Base-by-base conservation (phyloP, 2,329 filamentous ascomycete genomes). In the Colletotrichum sp. region DNA sequence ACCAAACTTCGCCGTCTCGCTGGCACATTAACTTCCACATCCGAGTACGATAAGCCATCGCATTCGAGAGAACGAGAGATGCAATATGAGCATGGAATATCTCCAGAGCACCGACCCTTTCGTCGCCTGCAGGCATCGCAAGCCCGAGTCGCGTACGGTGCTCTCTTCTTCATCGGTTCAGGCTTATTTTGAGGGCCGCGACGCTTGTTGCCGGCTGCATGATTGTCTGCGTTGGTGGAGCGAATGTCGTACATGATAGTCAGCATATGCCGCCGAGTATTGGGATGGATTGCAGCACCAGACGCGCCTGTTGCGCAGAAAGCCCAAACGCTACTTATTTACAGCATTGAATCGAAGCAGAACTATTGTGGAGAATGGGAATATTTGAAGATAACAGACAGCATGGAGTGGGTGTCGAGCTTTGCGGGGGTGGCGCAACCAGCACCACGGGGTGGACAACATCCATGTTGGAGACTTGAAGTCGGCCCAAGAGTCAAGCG, bases 21-120 rank as follows among this genome's bases (percentile, higher is more conserved):
- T 1, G 43, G n/a, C n/a, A 52, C n/a, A 24, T 21, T 52, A 6
- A 52, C 43, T 52, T 52, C 43, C 2, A 52, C 7, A 52, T 52
- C 43, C n/a, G 43, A 52, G 1, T 52, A 52, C n/a, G 48, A 70
- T 21, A 48, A 62, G 48, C 69, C 79, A 28, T 55, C 67, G 43
- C 79, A 79, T 16, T 73, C 58, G 28, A 76, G 74, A 0, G 69
- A 74, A 10, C 78, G 69, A 10, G 66, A 66, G 26, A 65, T 32
- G 55, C 78, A 79, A 55, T 78, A 73, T 10, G 66, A 61, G 55
- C 79, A 80, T 12, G 78, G 78, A 38, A 78, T 66, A 16, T 67
- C 69, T 15, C 79, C 79, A 28, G 78, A 76, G 58, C 79, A 80
- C 71, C 77, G 75, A 12, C 78, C 78, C 64, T 80, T 80, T 21